Evolutionary conservation across 1,284 basidiomycete species (phyloP), one percentile per base, ranked within the genome.

Genomic region (Ustilago hordei): DNA sequence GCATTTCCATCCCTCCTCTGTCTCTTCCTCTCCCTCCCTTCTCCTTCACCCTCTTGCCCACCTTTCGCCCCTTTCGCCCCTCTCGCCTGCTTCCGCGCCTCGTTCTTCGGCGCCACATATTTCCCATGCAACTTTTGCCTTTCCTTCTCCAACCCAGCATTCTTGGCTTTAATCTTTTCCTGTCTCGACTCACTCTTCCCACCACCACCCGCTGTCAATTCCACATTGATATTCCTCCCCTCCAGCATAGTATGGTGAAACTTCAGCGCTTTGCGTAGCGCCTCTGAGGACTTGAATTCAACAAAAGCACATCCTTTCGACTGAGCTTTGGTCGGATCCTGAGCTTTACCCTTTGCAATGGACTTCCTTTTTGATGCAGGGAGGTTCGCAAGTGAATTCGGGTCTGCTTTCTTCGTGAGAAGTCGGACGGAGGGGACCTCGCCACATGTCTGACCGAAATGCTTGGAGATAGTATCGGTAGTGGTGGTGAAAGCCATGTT

Each of bases 401-500:
- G 73, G 45, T 85, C 83, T 8, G 65, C 77, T 59, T 82, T 81
- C 43, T 68, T 79, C 6, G 84, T 85, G 28, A 85, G 76, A 4
- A 86, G 73, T 8, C 84, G 80, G 28, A 86, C 84, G 2, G 68
- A 50, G 13, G 84, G 84, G 19, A 66, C 73, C 62, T 86, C 84
- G n/a, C 79, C 78, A 48, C 84, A 86, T 15, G 74, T 75, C 19
- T 76, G 62, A 8, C 61, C 71, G 35, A 86, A 80, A 48, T 86
- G 84, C 36, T 79, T 76, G 15, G 83, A 70, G 47, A 86, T 77
- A 66, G 77, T 52, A 8, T 78, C 76, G 3, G 76, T 28, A 11
- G 84, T 84, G 23, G 80, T 74, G 36, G 76, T 78, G 69, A 81
- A 86, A 0, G 84, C 71, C 84, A 86, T 86, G 78, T 86, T 86